phyloP scores from a whole-genome alignment of 2,329 filamentous ascomycete species.

The Hymenoscyphus occultus region DNA sequence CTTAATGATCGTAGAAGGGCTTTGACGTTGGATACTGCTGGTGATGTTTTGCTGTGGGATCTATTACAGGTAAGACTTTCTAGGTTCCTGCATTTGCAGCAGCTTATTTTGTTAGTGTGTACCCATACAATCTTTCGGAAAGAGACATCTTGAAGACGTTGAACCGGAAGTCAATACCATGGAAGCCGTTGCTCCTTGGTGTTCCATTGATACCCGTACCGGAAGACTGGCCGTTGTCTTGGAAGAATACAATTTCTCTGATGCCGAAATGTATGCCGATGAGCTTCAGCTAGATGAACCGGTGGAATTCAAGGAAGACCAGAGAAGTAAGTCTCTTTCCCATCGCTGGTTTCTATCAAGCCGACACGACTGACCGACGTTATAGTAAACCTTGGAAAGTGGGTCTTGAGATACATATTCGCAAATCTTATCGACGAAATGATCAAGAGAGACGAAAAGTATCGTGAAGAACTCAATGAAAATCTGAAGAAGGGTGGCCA shows the following conservation, averaged over 20 bases:
- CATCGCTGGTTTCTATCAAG: conserved; percentile 5
- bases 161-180: conserved; percentile 80
- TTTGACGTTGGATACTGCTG: conserved; percentile 88
- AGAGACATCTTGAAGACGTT: conserved; percentile 90
- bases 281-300: conserved; percentile 72
- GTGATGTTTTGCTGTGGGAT: conserved; percentile 95
- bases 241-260: conserved; percentile 94
- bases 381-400: conserved; percentile 90
- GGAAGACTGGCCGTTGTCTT: conserved; percentile 87
- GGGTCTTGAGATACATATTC: conserved; percentile 92
- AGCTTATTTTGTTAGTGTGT: conserved; percentile 59
- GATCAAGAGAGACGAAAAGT: conserved; percentile 72
- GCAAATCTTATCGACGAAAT: conserved; percentile 86
- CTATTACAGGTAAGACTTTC: conserved; percentile 64
- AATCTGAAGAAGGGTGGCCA: conserved; percentile 57
- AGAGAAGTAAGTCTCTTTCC: conserved; percentile 65
- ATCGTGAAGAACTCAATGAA: conserved; percentile 67
- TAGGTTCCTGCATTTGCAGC: conserved; percentile 20
- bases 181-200: conserved; percentile 93
- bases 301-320: conserved; percentile 86
- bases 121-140: conserved; percentile 88
- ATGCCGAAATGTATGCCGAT: conserved; percentile 95
- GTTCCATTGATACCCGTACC: conserved; percentile 88
- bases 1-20: conserved; percentile 88
- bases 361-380: conserved; percentile 28